These are phyloP conservation scores for Dioszegia crocea DNA, from an alignment of 768 basidiomycete genomes.

Conservation along the genomic window DNA sequence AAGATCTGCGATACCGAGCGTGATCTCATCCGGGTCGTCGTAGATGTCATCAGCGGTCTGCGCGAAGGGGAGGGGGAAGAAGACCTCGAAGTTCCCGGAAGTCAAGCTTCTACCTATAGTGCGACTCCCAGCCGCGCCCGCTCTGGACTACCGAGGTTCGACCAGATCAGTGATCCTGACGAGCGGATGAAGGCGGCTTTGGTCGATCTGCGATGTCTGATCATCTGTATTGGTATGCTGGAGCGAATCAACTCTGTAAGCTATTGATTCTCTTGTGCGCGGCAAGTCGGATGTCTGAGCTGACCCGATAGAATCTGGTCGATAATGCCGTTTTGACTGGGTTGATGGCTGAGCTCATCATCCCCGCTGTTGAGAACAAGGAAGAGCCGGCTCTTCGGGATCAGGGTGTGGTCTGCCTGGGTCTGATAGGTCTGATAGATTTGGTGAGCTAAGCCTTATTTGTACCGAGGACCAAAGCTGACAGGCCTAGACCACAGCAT, in stretches of 20 bases:
- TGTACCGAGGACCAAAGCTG: constrained; percentile 13
- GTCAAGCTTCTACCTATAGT: constrained; percentile 34
- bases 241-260: constrained; percentile 79
- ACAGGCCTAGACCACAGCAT: constrained; percentile 53
- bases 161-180: constrained; percentile 54
- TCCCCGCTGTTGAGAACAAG: constrained; percentile 84
- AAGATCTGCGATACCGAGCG: constrained; percentile 68
- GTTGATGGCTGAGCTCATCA: constrained; percentile 71
- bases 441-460: constrained; percentile 30
- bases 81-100: constrained; percentile 18
- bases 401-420: constrained; percentile 72
- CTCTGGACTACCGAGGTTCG: constrained; percentile 11
- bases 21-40: constrained; percentile 80
- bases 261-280: constrained; percentile 8
- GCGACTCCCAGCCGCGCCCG: constrained; percentile 39
- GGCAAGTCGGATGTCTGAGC: not conserved
- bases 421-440: constrained; percentile 78
- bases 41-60: constrained; percentile 79
- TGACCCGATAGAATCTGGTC: constrained; percentile 51
- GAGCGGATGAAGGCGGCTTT: constrained; percentile 60
- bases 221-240: constrained; percentile 74
- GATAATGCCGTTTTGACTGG: constrained; percentile 70
- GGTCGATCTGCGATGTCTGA: constrained; percentile 70
- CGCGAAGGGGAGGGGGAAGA: constrained; percentile 54
- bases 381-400: constrained; percentile 70